phyloP scores from a whole-genome alignment of 148 eudicot species.

The Amaranthus cruentus region DNA sequence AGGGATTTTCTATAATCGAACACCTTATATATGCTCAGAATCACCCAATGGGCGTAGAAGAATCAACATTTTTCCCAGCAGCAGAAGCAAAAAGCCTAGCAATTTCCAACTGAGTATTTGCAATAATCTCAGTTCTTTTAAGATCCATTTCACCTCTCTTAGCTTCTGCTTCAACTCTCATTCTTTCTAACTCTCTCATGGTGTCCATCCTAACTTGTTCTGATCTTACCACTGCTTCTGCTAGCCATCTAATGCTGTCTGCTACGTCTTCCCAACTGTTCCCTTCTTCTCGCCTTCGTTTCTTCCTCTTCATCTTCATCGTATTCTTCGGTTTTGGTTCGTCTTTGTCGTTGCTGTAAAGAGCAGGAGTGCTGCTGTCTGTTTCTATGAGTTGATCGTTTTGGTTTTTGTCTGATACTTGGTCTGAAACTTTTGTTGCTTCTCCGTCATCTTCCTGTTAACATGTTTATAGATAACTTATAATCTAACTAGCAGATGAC shows the following conservation, averaged over 20 bases:
- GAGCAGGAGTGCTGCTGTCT: conserved; percentile 71
- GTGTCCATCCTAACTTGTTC: conserved; percentile 73
- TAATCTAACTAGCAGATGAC: background rate
- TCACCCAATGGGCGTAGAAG: conserved; percentile 50
- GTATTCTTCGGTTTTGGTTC: conserved; percentile 25
- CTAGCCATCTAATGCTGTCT: conserved; percentile 73
- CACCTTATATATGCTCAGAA: too few species aligned
- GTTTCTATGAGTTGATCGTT: conserved; percentile 32
- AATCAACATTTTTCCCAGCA: conserved; percentile 40
- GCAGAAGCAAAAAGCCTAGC: conserved; percentile 76
- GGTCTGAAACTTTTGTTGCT: conserved; percentile 32
- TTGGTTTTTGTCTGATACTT: conserved; percentile 36
- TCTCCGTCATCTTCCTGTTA: conserved; percentile 36
- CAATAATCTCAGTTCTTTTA: conserved; percentile 73
- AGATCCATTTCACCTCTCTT: conserved; percentile 81
- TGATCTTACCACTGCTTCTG: conserved; percentile 59
- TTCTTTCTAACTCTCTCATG: conserved; percentile 71
- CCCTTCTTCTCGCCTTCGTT: conserved; percentile 28
- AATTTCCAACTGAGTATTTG: conserved; percentile 84
- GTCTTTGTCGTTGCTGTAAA: conserved; percentile 41
- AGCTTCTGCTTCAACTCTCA: conserved; percentile 73
- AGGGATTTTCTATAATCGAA: too few species aligned
- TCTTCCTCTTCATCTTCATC: conserved; percentile 33
- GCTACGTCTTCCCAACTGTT: conserved; percentile 37
- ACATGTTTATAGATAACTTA: background rate